Conservation (phyloP, 306 rosid species). For the Cucumis melo region DNA sequence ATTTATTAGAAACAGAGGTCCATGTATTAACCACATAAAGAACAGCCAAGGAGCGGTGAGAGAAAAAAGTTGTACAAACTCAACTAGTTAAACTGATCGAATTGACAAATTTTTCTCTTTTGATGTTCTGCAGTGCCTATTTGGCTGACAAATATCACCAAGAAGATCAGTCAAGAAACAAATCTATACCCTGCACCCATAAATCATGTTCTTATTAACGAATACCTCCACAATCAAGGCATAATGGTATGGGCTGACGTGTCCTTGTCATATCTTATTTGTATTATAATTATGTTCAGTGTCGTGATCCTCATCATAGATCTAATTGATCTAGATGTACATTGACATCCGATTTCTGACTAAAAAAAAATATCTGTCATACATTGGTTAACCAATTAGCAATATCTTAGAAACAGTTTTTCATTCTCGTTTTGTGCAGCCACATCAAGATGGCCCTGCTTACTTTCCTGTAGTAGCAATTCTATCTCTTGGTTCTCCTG, state of each 20-base stretch:
- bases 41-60: no score
- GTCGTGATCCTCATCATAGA: not conserved
- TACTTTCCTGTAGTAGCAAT: conserved; percentile 85
- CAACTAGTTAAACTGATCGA: not conserved
- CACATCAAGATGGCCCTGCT: conserved; percentile 91
- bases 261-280: not conserved
- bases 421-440: conserved; percentile 27
- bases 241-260: conserved; percentile 48
- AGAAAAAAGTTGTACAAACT: not conserved
- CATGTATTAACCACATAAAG: no score
- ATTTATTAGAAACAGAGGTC: no score
- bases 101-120: not conserved
- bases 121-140: conserved; percentile 44
- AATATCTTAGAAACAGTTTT: conserved; percentile 1
- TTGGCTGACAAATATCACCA: conserved; percentile 61
- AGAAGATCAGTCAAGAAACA: conserved; percentile 44
- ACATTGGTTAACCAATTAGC: not conserved
- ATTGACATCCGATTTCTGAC: not conserved
- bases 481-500: conserved; percentile 78
- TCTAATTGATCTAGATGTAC: not conserved
- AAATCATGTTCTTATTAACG: conserved; percentile 87
- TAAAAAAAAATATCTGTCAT: not conserved
- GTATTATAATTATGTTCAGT: not conserved
- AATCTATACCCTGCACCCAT: conserved; percentile 57
- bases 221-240: conserved; percentile 79